Base-by-base conservation (phyloP, 148 eudicot genomes). In the Heliamphora exappendiculata region DNA sequence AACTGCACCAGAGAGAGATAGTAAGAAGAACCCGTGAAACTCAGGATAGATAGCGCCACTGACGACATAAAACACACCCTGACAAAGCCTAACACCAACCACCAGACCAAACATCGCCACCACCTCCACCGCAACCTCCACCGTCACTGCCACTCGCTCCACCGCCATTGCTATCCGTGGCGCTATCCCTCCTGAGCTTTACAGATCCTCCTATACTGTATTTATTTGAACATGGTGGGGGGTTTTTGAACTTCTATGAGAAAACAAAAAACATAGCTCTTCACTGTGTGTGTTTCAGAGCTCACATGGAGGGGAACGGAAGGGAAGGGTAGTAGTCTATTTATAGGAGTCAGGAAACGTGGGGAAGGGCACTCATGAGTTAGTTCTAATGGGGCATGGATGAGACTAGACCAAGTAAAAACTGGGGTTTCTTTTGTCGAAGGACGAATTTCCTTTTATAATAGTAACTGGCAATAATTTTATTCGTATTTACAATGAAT, bases 181-280 rank as follows among this genome's bases (percentile, higher is more conserved):
- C 85, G 94, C 97, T 92, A 92, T 92, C 97, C 97, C 92, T 92
- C 97, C 97, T 92, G 97, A 90, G 97, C 93, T 92, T 90, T 72
- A 92, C 84, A 83, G 95, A 85, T 85, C 74, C 84, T 78, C 54
- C 82, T 65, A 41, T 78, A 79, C 81, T 50, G 67, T 31, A 31
- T 31, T 1, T n/a, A 14, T 54, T 7, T 4, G 22, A 19, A 54
- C 24, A 20, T 54, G 1, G 26, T n/a, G n/a, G 60, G 11, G n/a
- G n/a, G n/a, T n/a, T n/a, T n/a, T n/a, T n/a, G n/a, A n/a, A n/a
- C n/a, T n/a, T n/a, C n/a, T n/a, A n/a, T n/a, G n/a, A n/a, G n/a
- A n/a, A n/a, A n/a, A n/a, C n/a, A n/a, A n/a, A n/a, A n/a, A n/a
- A n/a, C n/a, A n/a, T n/a, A n/a, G n/a, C n/a, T n/a, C 60, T 55